Evolutionary conservation across 2,329 filamentous ascomycete genomes (phyloP).

Genomic region (Monilinia fructigena): DNA sequence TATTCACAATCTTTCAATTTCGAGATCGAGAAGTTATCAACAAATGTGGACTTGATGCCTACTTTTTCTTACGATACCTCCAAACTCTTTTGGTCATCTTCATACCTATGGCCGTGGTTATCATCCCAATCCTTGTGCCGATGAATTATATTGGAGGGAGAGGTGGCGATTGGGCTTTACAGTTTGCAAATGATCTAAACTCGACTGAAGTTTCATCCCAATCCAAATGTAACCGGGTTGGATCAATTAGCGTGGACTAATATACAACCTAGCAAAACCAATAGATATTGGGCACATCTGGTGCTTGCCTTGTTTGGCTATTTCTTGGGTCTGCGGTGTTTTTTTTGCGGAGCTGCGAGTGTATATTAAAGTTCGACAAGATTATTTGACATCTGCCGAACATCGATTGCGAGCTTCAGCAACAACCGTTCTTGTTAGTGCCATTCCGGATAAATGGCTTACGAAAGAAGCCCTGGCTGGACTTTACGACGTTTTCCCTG

Average conservation of each 20-base stretch:
- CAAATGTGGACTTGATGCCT: conserved; percentile 93
- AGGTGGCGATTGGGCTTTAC: conserved; percentile 47
- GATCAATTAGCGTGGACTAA: conserved; percentile 73
- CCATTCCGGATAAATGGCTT: conserved; percentile 89
- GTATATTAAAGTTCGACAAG: conserved; percentile 90
- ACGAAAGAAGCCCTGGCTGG: conserved; percentile 76
- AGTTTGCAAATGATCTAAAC: conserved; percentile 39
- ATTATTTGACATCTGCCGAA: conserved; percentile 90
- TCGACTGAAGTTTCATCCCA: conserved; percentile 24
- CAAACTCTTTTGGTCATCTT: conserved; percentile 89
- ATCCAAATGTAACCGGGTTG: conserved; percentile 53
- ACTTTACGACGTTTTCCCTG: conserved; percentile 93
- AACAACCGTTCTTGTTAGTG: conserved; percentile 89
- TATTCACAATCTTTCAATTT: conserved; percentile 64
- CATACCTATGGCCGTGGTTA: conserved; percentile 72
- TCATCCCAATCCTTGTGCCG: conserved; percentile 82
- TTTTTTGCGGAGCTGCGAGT: conserved; percentile 83
- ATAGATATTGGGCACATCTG: conserved; percentile 78
- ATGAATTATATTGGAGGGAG: conserved; percentile 75
- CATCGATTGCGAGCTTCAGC: conserved; percentile 91
- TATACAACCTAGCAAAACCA: conserved; percentile 20
- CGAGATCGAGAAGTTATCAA: conserved; percentile 81
- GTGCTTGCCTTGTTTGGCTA: conserved; percentile 71
- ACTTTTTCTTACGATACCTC: conserved; percentile 93
- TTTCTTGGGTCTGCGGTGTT: conserved; percentile 82